Evolutionary conservation across 768 basidiomycete species (phyloP).

Genomic region (Hydnum rufescens): DNA sequence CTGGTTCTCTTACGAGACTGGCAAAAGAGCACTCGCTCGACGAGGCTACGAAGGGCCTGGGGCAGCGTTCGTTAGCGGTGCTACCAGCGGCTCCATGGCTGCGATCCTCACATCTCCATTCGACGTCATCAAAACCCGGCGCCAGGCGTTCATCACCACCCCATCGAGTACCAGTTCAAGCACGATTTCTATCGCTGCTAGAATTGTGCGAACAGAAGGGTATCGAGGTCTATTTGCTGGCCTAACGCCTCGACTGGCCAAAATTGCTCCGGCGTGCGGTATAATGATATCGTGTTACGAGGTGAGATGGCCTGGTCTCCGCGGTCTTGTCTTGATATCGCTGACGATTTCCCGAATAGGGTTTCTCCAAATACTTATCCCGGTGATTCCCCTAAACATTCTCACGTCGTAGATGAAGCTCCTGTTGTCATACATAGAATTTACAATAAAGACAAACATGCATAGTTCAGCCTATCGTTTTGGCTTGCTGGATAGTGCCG

Average conservation of each 20-base stretch:
- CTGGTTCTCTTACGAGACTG: slow-evolving; percentile 85
- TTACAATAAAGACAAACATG: not conserved
- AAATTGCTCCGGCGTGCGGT: slow-evolving; percentile 94
- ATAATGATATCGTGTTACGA: slow-evolving; percentile 97
- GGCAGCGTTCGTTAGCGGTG: slow-evolving; percentile 78
- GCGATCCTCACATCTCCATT: slow-evolving; percentile 86
- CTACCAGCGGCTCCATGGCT: slow-evolving; percentile 64
- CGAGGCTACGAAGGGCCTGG: slow-evolving; percentile 35
- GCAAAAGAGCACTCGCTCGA: slow-evolving; percentile 41
- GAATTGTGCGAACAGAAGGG: slow-evolving; percentile 67
- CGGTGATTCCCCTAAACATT: not conserved
- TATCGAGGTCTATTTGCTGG: slow-evolving; percentile 63
- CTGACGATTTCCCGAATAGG: not conserved
- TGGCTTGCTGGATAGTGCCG: not conserved
- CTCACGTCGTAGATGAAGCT: too few species aligned
- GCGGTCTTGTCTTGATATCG: not conserved
- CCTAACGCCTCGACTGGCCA: slow-evolving; percentile 68
- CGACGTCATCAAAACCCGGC: slow-evolving; percentile 88
- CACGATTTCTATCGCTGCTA: slow-evolving; percentile 43
- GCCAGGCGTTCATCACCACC: slow-evolving; percentile 64
- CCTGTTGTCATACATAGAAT: too few species aligned
- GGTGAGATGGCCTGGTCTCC: slow-evolving; percentile 18
- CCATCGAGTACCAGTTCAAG: slow-evolving; percentile 20
- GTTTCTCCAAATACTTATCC: not conserved
- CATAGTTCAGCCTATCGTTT: not conserved